These are phyloP conservation scores for Isoetes engelmannii DNA, from an alignment of 83 land plant genomes.

Conservation along the genomic window DNA sequence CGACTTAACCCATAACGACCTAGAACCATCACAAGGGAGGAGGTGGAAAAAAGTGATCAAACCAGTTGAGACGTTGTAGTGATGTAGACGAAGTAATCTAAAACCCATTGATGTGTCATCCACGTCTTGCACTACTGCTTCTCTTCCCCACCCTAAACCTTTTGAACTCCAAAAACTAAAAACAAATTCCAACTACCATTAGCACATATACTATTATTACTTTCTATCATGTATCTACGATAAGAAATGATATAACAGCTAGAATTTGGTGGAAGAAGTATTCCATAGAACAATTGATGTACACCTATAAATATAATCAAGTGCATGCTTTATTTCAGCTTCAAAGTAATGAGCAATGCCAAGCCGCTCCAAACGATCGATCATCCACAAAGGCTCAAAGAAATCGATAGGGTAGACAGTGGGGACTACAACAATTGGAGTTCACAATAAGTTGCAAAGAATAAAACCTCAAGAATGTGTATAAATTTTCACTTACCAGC, in stretches of 20 bases:
- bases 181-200: too few species aligned
- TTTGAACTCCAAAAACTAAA: slow-evolving; percentile 59
- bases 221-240: not conserved
- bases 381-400: slow-evolving; percentile 86
- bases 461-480: too few species aligned
- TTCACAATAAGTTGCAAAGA: too few species aligned
- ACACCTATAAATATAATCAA: slow-evolving; percentile 65
- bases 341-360: slow-evolving; percentile 67
- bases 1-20: not conserved
- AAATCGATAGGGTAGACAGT: slow-evolving; percentile 88
- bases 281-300: not conserved
- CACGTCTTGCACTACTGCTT: slow-evolving; percentile 42
- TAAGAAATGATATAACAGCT: not conserved
- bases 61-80: slow-evolving; percentile 53
- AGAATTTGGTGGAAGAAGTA: not conserved
- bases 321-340: slow-evolving; percentile 46
- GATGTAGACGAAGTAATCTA: slow-evolving; percentile 56
- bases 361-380: slow-evolving; percentile 78
- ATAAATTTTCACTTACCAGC: slow-evolving; percentile 44
- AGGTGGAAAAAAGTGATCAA: not conserved
- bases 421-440: slow-evolving; percentile 54
- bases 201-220: too few species aligned
- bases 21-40: not conserved
- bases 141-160: slow-evolving; percentile 73
- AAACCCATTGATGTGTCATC: slow-evolving; percentile 82